These are phyloP conservation scores for Lichtheimia ornata DNA, from an alignment of 371 early-diverging fungal genomes.

Conservation along the genomic window DNA sequence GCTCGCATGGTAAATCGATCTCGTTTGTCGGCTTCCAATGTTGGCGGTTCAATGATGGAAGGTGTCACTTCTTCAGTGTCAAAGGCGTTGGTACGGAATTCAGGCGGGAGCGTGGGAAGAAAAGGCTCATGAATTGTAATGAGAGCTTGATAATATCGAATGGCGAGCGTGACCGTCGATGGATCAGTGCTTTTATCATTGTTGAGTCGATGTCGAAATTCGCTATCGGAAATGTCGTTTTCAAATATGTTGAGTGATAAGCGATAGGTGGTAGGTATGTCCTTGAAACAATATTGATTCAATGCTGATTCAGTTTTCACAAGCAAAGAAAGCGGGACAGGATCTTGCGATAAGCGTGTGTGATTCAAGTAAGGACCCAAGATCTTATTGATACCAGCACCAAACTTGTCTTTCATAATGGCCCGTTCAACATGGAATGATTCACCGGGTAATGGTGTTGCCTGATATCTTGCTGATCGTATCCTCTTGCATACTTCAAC, in stretches of 20 bases:
- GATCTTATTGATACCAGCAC: background rate
- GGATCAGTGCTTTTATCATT: conserved; percentile 22
- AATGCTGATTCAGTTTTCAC: conserved; percentile 28
- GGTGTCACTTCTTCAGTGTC: background rate
- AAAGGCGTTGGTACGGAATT: background rate
- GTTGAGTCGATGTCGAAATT: conserved; percentile 25
- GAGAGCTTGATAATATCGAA: conserved; percentile 26
- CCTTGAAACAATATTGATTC: conserved; percentile 20
- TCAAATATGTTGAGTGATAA: conserved; percentile 28
- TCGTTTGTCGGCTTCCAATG: background rate
- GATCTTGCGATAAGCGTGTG: conserved; percentile 23
- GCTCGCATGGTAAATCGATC: conserved; percentile 20
- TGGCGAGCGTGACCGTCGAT: conserved; percentile 22
- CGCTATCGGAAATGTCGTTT: conserved; percentile 24
- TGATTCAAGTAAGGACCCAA: conserved; percentile 20
- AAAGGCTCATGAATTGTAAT: conserved; percentile 35
- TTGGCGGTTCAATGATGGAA: background rate
- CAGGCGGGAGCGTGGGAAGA: conserved; percentile 20
- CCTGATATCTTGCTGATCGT: conserved; percentile 11
- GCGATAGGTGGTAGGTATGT: conserved; percentile 21
- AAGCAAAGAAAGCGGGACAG: conserved; percentile 27
- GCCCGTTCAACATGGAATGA: conserved; percentile 16
- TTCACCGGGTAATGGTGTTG: conserved; percentile 30
- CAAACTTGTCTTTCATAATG: conserved; percentile 24
- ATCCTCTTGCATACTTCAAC: conserved; percentile 1